These are phyloP conservation scores for Cyberlindnera samutprakarnensis DNA, from an alignment of 805 yeast genomes.

Conservation along the genomic window DNA sequence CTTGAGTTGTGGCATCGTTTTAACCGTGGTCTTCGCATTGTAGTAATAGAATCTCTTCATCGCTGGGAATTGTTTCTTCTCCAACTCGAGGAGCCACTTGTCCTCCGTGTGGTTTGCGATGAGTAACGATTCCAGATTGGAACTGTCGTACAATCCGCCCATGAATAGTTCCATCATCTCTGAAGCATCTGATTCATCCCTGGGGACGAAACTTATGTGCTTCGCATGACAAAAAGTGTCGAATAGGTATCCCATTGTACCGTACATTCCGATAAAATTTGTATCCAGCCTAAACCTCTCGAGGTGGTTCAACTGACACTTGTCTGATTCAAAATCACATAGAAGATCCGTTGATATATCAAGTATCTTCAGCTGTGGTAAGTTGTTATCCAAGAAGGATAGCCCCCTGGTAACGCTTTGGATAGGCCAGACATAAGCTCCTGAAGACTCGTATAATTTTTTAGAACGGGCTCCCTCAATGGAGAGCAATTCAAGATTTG, in stretches of 20 bases:
- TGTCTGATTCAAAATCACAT: background rate
- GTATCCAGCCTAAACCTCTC: slow-evolving; percentile 6
- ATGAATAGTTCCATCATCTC: slow-evolving; percentile 1
- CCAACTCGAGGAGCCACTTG: background rate
- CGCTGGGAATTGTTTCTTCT: background rate
- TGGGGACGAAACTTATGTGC: slow-evolving; percentile 1
- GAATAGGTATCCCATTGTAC: slow-evolving; percentile 4
- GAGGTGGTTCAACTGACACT: slow-evolving; percentile 1
- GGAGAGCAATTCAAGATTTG: slow-evolving; percentile 1
- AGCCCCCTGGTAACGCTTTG: no score
- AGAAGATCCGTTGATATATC: slow-evolving; percentile 1
- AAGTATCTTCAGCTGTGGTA: slow-evolving; percentile 5
- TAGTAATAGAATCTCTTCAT: background rate
- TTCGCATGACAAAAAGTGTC: slow-evolving; percentile 1
- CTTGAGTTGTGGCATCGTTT: background rate
- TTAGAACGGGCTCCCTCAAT: no score
- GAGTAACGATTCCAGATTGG: background rate
- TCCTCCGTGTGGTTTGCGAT: slow-evolving; percentile 1
- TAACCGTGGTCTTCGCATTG: background rate
- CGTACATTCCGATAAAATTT: slow-evolving; percentile 3
- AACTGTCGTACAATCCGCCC: background rate
- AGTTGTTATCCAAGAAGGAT: slow-evolving; percentile 1
- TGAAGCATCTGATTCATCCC: background rate
- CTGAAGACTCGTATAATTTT: no score
- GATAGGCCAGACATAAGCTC: no score